Evolutionary conservation across 164 flowering plant species (phyloP), one percentile per base, ranked within the genome.

Genomic region (Dillenia suffruticosa): DNA sequence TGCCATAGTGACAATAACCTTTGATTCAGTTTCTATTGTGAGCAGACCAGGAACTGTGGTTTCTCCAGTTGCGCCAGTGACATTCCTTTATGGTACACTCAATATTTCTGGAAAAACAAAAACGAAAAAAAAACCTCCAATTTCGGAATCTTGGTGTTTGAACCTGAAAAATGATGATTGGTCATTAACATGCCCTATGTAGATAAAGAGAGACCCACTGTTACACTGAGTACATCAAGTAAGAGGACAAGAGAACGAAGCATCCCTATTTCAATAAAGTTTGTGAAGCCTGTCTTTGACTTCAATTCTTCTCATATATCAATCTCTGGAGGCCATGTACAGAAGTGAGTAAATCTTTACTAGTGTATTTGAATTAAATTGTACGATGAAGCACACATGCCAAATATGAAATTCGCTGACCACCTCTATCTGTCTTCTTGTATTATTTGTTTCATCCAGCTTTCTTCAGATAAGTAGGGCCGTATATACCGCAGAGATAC

Each of bases 21-120:
- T 88, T 17, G 62, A 81, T n/a, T 69, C 94, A 46, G 64, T 70
- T 48, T 73, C 76, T 49, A 80, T 90, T 47, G 75, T 75, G 54
- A 87, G 89, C 79, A 77, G 89, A 71, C 81, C 83, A 50, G 96
- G 96, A 56, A 82, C 92, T 46, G 70, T 82, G 2, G 82, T 90
- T 79, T 80, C 97, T 76, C 83, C 96, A n/a, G 82, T 77, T 59
- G 80, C 82, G 16, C 89, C 98, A 7, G 77, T 81, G 52, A 85
- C 94, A 62, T 93, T 93, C 70, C 92, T 90, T 53, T 90, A 80
- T 69, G 97, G 98, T 93, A 85, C 57, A 44, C 64, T 11, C 54
- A 44, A 46, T 17, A 12, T 53, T 50, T 51, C 12, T 50, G 17
- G 9, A 45, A 57, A 9, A 45, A 19, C 1, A 19, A 19, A 54